Evolutionary conservation across 306 rosid species (phyloP), one percentile per base, ranked within the genome.

Genomic region (Lupinus albus): DNA sequence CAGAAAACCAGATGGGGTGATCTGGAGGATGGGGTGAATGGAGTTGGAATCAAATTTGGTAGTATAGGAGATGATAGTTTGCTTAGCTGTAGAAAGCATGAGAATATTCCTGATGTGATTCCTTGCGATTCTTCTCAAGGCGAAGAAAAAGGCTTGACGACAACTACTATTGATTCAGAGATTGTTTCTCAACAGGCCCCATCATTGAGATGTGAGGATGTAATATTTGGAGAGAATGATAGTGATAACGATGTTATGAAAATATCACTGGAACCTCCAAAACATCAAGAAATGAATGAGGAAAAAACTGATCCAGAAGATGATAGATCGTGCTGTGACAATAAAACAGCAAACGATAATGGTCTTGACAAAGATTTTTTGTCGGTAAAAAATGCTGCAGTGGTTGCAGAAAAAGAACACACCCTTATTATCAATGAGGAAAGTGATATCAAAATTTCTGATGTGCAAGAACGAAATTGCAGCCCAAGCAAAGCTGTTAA

Each of bases 11-110:
- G 83, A 72, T 74, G 89, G 88, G 89, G 84, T 35, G 89, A 88
- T 80, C 52, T 78, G 15, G 92, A 85, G 76, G 91, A 85, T 55
- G 86, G 67, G 36, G 79, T 71, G 53, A 53, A 71, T 65, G 89
- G 88, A 65, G 84, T 79, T 72, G 95, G 85, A 83, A 92, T 92
- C 67, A 92, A 83, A 86, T 89, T 92, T 80, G 98, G 98, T 73
- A 87, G 85, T 73, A 86, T 92, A 25, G 93, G 82, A 73, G 96
- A 88, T 61, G 93, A 87, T 74, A 86, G 78, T 77, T 46, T 89
- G 67, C 63, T 71, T 38, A 77, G 45, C 71, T 77, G 79, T 67
- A 83, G 58, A 72, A 89, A 87, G 79, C 64, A 58, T 56, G 89
- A 58, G 53, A 82, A 44, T 59, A 70, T 69, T 73, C 44, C 77